Evolutionary conservation across 2,329 filamentous ascomycete species (phyloP), one percentile per base, ranked within the genome.

Genomic region (Diaporthe sp.): DNA sequence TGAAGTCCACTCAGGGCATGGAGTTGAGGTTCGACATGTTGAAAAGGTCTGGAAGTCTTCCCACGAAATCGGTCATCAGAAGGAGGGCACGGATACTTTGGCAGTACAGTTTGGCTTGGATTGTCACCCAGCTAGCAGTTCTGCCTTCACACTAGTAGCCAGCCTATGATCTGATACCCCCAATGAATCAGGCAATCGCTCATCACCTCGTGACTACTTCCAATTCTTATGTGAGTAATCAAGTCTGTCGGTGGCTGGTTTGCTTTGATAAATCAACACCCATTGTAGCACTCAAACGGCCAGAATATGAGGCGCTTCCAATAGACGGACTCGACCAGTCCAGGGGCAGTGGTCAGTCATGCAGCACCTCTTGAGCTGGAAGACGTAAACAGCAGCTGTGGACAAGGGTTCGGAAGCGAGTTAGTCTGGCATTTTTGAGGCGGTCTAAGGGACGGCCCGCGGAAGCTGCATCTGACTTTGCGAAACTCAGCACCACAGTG

Each of bases 181-280:
- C 4, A 37, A 25, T 25, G 28, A 51, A 34, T 15, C 12, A 25
- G 1, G 7, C 10, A 6, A 37, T 6, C 22, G 10, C 44, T 9
- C 44, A 22, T 2, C 0, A 31, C 3, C 0, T 31, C 8, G 13
- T 28, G 39, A 25, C 6, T 7, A 6, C 7, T 25, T 42, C 9
- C 2, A 8, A 42, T 42, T 9, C 12, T 17, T 15, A 7, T 2
- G 13, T 61, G n/a, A 28, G 3, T 4, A 1, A n/a, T 6, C 20
- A 42, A 58, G n/a, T 22, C 1, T 17, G 8, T 13, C 4, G 22
- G 28, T 9, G 22, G 28, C 1, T n/a, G 13, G 6, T 22, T 8
- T 37, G 4, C 10, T n/a, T 58, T 61, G 34, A 3, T 6, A n/a
- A 25, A 2, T 3, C 6, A 9, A 5, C 4, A 9, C 1, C 34